Percentiles rank a stretch among this genome's conserved stretches.
These are phyloP conservation scores for Neonectria punicea DNA, from an alignment of 2,329 filamentous ascomycete species.

Conservation along the genomic window DNA sequence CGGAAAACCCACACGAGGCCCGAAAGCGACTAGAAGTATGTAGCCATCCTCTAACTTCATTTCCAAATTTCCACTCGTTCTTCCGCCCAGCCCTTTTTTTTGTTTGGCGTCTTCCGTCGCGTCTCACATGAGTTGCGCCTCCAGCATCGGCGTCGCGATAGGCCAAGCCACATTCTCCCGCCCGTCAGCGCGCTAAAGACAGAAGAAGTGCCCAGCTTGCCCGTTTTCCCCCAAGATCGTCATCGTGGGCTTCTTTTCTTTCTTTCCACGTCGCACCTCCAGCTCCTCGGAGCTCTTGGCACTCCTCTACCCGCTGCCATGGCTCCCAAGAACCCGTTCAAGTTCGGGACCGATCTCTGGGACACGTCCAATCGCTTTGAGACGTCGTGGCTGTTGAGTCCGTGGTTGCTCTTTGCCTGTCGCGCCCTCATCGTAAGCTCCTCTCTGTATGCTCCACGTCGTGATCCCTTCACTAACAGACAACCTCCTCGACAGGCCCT, in stretches of 20 bases:
- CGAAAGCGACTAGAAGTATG: background rate
- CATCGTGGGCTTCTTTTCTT: background rate
- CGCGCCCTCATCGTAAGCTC: slow-evolving; percentile 66
- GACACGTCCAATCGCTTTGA: slow-evolving; percentile 74
- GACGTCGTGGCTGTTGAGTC: slow-evolving; percentile 84
- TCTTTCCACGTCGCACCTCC: background rate
- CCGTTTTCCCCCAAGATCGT: slow-evolving; percentile 4
- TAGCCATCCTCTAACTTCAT: background rate
- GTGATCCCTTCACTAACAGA: background rate
- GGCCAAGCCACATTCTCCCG: slow-evolving; percentile 11
- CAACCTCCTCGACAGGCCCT: slow-evolving; percentile 54
- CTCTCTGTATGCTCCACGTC: background rate
- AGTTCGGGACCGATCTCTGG: slow-evolving; percentile 56
- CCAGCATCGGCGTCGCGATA: background rate
- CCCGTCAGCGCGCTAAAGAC: background rate
- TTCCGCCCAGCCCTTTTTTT: background rate
- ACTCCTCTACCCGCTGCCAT: slow-evolving; percentile 22
- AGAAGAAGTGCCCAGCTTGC: background rate
- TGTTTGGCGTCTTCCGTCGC: background rate
- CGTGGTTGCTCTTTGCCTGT: slow-evolving; percentile 67
- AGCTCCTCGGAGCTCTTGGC: slow-evolving; percentile 13
- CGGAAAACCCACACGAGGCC: background rate
- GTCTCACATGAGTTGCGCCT: slow-evolving; percentile 11
- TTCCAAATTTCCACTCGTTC: background rate
- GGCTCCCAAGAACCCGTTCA: slow-evolving; percentile 46